Evolutionary conservation across 371 early-diverging fungal genomes (phyloP).

Genomic region (Mortierella sp.): DNA sequence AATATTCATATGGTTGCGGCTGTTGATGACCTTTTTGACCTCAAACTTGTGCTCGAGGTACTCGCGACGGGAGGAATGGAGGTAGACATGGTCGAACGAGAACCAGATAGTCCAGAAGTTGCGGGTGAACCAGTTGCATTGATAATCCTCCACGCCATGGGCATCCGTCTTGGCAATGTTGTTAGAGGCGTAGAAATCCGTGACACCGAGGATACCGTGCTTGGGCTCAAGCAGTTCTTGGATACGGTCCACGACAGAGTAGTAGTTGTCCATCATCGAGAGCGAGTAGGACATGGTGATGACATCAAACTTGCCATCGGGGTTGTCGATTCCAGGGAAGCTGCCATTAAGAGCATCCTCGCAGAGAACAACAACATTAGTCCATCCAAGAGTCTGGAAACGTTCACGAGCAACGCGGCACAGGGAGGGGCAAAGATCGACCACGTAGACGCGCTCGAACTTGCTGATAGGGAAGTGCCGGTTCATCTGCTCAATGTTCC

Average conservation of each 20-base stretch:
- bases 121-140: constrained; percentile 83
- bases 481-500: constrained; percentile 92
- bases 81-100: constrained; percentile 83
- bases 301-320: constrained; percentile 76
- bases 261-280: constrained; percentile 87
- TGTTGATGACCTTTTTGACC: constrained; percentile 80
- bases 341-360: constrained; percentile 82
- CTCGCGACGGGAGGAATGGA: constrained; percentile 84
- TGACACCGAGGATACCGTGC: constrained; percentile 81
- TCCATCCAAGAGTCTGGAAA: constrained; percentile 82
- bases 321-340: constrained; percentile 67
- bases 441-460: constrained; percentile 85
- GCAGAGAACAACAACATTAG: constrained; percentile 84
- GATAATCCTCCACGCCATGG: constrained; percentile 67
- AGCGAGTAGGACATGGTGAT: constrained; percentile 92
- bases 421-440: constrained; percentile 87
- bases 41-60: constrained; percentile 88
- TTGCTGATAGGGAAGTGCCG: constrained; percentile 76
- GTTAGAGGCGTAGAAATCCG: constrained; percentile 81
- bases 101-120: constrained; percentile 89
- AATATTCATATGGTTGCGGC: constrained; percentile 80
- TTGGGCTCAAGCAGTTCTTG: constrained; percentile 71
- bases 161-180: constrained; percentile 57
- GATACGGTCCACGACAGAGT: constrained; percentile 79
- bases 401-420: constrained; percentile 86